These are phyloP conservation scores for Escallonia rubra DNA, from an alignment of 129 eudicot genomes.

Conservation along the genomic window DNA sequence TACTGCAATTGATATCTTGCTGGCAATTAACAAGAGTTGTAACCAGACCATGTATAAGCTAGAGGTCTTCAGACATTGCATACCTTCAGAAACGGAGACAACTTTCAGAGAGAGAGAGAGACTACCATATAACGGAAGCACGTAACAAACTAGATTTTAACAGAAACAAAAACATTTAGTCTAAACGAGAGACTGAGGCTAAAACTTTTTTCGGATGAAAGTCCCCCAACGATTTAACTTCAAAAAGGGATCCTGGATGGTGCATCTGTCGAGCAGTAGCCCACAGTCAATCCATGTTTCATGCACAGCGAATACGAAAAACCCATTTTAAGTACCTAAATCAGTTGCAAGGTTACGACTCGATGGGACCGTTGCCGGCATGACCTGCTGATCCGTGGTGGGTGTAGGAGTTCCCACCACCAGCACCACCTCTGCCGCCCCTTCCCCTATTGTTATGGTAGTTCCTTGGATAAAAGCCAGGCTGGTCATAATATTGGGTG, in stretches of 20 bases:
- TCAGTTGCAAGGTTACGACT: conserved; percentile 22
- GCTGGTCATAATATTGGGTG: conserved; percentile 62
- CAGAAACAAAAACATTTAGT: neutral
- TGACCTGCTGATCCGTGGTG: conserved; percentile 28
- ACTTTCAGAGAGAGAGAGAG: no score
- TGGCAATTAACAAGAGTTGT: no score
- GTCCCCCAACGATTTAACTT: conserved; percentile 12
- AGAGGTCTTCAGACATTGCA: no score
- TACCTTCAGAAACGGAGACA: no score
- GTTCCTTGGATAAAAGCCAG: conserved; percentile 56
- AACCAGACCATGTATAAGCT: no score
- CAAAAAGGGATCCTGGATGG: conserved; percentile 15
- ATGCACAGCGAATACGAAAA: conserved; percentile 17
- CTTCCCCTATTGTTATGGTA: conserved; percentile 56
- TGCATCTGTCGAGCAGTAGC: neutral
- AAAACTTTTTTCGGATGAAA: neutral
- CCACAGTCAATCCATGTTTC: conserved; percentile 25
- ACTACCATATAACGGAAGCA: no score
- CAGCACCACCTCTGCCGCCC: conserved; percentile 53
- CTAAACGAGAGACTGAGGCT: neutral
- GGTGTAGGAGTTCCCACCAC: conserved; percentile 39
- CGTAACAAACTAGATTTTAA: no score
- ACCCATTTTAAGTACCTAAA: conserved; percentile 20
- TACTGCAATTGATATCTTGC: no score
- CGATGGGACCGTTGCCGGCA: conserved; percentile 19